phyloP scores from a whole-genome alignment of 768 basidiomycete genomes.

The Heimioporus sp. region DNA sequence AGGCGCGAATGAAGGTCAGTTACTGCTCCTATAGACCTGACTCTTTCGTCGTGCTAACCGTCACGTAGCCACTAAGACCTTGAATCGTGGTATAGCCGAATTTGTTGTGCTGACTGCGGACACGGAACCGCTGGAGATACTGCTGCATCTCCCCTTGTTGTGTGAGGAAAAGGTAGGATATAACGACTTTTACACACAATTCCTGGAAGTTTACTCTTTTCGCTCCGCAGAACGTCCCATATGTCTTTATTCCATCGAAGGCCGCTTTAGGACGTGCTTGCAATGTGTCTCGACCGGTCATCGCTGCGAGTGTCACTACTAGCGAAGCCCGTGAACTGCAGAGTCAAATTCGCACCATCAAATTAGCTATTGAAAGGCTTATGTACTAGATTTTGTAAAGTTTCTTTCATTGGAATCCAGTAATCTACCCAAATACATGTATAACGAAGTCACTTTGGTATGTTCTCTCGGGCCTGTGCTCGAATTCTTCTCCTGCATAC shows the following conservation, averaged over 20 bases:
- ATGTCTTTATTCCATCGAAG: constrained; percentile 93
- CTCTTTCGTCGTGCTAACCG: constrained; percentile 7
- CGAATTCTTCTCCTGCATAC: constrained; percentile 69
- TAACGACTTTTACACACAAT: not conserved
- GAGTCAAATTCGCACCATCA: constrained; percentile 86
- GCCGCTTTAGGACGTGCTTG: constrained; percentile 95
- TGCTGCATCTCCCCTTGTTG: constrained; percentile 93
- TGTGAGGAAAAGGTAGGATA: constrained; percentile 92
- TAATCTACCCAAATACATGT: constrained; percentile 10
- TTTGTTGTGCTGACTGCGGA: constrained; percentile 96
- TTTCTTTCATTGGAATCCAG: not conserved
- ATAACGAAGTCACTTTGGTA: constrained; percentile 60
- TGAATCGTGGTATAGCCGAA: constrained; percentile 97
- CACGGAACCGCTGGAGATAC: constrained; percentile 96
- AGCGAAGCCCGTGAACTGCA: constrained; percentile 90
- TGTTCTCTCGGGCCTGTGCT: constrained; percentile 85
- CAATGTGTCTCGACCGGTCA: constrained; percentile 93
- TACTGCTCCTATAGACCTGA: not conserved
- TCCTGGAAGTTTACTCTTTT: not conserved
- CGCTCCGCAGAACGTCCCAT: constrained; percentile 80
- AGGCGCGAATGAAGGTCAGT: constrained; percentile 94
- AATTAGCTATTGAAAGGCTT: constrained; percentile 76
- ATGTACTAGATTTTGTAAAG: constrained; percentile 34
- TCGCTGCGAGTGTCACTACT: constrained; percentile 94
- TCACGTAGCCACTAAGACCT: constrained; percentile 85